A percentile compares a stretch with the other conserved stretches of the same genome.
These are phyloP conservation scores for Tardiomyces digboiensis DNA, from an alignment of 1,139 yeast species.

Conservation along the genomic window DNA sequence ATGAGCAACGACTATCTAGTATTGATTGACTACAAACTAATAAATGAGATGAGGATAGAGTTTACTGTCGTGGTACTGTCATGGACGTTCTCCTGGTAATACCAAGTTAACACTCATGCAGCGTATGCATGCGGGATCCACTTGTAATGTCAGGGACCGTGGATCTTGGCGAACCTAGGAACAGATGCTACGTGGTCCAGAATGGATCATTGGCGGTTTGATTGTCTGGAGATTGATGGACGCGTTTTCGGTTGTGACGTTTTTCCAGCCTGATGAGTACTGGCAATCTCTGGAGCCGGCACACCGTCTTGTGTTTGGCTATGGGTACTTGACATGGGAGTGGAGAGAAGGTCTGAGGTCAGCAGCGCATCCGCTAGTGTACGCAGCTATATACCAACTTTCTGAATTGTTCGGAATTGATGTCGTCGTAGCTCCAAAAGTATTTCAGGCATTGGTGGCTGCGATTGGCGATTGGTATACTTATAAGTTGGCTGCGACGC, in stretches of 20 bases:
- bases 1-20: no score
- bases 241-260: conserved; percentile 70
- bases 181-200: no score
- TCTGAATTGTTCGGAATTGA: conserved; percentile 14
- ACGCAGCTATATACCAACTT: conserved; percentile 35
- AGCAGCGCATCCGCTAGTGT: conserved; percentile 69
- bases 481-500: conserved; percentile 35
- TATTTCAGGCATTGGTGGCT: conserved; percentile 62
- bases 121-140: no score
- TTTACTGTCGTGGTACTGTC: no score
- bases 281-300: conserved; percentile 95
- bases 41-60: no score
- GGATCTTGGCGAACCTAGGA: no score
- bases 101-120: no score
- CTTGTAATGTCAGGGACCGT: no score
- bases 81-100: no score
- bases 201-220: conserved; percentile 7
- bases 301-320: conserved; percentile 60
- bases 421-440: conserved; percentile 43
- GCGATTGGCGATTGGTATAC: conserved; percentile 60
- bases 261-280: conserved; percentile 94
- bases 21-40: no score
- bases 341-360: conserved; percentile 75
- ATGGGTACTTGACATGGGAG: conserved; percentile 92
- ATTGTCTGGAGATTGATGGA: conserved; percentile 45